These are phyloP conservation scores for Cornus florida DNA, from an alignment of 148 eudicot species.

Conservation along the genomic window DNA sequence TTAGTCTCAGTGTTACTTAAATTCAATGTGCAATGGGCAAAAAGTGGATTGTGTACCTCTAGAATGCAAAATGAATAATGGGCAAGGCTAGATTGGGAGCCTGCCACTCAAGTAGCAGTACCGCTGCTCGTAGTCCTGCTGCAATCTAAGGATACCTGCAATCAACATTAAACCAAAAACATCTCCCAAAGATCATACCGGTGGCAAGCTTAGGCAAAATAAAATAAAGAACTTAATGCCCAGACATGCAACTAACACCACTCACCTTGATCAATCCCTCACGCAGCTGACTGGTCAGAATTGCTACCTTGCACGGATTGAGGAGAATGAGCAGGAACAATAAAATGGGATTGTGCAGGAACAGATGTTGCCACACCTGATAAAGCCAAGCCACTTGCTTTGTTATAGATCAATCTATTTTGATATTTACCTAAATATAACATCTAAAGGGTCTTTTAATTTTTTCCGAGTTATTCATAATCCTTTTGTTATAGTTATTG, in stretches of 20 bases:
- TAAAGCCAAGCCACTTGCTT: constrained; percentile 18
- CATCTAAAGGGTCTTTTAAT: background rate
- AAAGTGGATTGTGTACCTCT: constrained; percentile 52
- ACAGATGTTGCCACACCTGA: constrained; percentile 69
- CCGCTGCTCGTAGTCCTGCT: constrained; percentile 93
- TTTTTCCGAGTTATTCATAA: background rate
- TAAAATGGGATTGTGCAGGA: constrained; percentile 73
- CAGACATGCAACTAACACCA: background rate
- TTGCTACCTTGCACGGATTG: constrained; percentile 75
- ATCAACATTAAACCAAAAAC: background rate
- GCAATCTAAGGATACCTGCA: constrained; percentile 88
- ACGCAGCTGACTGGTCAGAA: constrained; percentile 81
- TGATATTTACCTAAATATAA: background rate
- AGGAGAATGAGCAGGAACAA: constrained; percentile 78
- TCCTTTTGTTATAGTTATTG: background rate
- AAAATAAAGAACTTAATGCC: background rate
- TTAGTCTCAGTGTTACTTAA: background rate
- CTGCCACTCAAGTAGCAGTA: constrained; percentile 95
- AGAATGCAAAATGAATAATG: constrained; percentile 75
- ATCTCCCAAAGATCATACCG: constrained; percentile 2
- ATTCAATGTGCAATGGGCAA: background rate
- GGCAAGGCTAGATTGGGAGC: constrained; percentile 95
- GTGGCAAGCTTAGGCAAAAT: background rate
- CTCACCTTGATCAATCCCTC: constrained; percentile 74
- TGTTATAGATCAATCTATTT: background rate